phyloP scores from a whole-genome alignment of 106 monocot species.

The Chionographis japonica region DNA sequence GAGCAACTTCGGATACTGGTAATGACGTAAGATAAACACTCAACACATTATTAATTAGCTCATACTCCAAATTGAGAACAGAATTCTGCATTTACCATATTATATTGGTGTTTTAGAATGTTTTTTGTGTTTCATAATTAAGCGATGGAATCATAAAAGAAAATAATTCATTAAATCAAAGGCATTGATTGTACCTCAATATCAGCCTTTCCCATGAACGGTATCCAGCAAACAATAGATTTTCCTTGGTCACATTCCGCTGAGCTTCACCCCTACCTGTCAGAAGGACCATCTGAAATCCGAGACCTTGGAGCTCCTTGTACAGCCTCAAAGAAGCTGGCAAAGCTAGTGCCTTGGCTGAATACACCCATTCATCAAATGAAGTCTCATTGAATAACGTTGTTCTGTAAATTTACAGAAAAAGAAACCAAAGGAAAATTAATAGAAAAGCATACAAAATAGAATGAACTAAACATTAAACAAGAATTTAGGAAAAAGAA shows the following conservation, averaged over 20 bases:
- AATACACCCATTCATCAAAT: constrained; percentile 43
- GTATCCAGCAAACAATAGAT: constrained; percentile 43
- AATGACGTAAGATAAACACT: too few species aligned
- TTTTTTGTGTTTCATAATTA: too few species aligned
- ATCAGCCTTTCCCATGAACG: constrained; percentile 39
- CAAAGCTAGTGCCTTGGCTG: constrained; percentile 35
- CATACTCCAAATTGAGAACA: too few species aligned
- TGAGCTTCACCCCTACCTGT: constrained; percentile 38
- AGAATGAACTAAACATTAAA: too few species aligned
- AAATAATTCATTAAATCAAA: too few species aligned
- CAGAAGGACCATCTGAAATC: constrained; percentile 33
- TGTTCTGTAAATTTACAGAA: constrained; percentile 12
- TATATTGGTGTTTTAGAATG: too few species aligned
- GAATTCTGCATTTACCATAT: too few species aligned
- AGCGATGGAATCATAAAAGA: too few species aligned
- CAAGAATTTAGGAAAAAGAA: too few species aligned
- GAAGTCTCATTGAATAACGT: constrained; percentile 28
- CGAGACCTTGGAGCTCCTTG: constrained; percentile 31
- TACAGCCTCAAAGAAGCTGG: constrained; percentile 40
- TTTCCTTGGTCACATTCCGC: constrained; percentile 23
- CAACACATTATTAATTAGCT: too few species aligned
- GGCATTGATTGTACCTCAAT: constrained; percentile 28
- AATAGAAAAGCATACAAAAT: neutral
- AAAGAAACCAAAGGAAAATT: neutral
- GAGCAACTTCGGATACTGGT: too few species aligned